These are phyloP conservation scores for Staphylotrichum longicolle DNA, from an alignment of 495 filamentous ascomycete species.

Conservation along the genomic window DNA sequence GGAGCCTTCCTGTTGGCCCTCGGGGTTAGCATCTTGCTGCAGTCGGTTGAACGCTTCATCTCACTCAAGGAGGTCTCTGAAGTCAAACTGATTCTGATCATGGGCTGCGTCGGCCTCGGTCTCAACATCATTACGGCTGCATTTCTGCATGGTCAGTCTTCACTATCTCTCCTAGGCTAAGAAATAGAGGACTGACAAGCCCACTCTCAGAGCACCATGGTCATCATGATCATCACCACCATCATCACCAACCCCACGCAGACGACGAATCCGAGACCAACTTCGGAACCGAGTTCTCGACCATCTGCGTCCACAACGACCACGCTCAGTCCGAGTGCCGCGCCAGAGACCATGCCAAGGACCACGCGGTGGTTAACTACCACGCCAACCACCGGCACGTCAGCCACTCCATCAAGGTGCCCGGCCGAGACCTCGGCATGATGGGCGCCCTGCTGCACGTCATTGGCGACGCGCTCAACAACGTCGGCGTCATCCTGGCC, in stretches of 20 bases:
- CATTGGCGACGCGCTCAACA: slow-evolving; percentile 86
- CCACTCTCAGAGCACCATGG: slow-evolving; percentile 35
- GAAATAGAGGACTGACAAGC: neutral
- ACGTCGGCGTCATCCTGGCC: slow-evolving; percentile 85
- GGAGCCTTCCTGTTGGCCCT: slow-evolving; percentile 92
- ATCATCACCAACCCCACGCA: slow-evolving; percentile 29
- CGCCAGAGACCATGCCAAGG: slow-evolving; percentile 40
- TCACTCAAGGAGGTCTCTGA: slow-evolving; percentile 55
- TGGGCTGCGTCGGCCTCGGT: slow-evolving; percentile 75
- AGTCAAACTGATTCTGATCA: slow-evolving; percentile 72
- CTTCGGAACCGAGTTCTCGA: neutral
- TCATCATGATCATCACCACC: slow-evolving; percentile 31
- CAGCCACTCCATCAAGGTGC: slow-evolving; percentile 23
- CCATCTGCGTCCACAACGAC: neutral
- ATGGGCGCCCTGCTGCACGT: slow-evolving; percentile 88
- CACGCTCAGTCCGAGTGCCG: slow-evolving; percentile 10
- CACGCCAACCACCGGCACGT: slow-evolving; percentile 61
- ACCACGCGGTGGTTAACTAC: slow-evolving; percentile 43
- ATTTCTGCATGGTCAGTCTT: slow-evolving; percentile 69
- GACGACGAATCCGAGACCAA: slow-evolving; percentile 13
- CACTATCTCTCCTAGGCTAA: neutral
- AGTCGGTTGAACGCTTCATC: slow-evolving; percentile 85
- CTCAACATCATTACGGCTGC: slow-evolving; percentile 80
- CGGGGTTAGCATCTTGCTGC: slow-evolving; percentile 87
- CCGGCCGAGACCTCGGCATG: slow-evolving; percentile 76